Evolutionary conservation across 1,284 basidiomycete genomes (phyloP).

Genomic region (Sanghuangporus baumii): DNA sequence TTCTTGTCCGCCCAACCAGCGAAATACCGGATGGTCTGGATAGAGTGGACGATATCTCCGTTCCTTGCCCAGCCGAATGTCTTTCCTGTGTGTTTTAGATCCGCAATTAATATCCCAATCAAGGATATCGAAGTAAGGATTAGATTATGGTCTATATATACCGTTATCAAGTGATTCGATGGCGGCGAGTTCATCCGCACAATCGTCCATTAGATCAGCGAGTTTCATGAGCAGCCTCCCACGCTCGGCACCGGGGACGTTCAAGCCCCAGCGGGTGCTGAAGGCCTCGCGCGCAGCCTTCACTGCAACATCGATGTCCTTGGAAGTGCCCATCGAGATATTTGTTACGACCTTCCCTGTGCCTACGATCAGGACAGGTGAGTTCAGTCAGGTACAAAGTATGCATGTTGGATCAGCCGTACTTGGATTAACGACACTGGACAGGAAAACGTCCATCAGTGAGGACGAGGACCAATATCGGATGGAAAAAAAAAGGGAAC

Average conservation of each 20-base stretch:
- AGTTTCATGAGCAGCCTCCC: constrained; percentile 66
- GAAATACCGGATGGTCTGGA: constrained; percentile 68
- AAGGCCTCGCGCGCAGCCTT: constrained; percentile 74
- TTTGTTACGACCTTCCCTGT: constrained; percentile 67
- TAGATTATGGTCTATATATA: background rate
- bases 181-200: constrained; percentile 69
- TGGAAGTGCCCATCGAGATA: constrained; percentile 60
- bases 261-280: constrained; percentile 70
- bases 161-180: constrained; percentile 78
- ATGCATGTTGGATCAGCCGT: constrained; percentile 15
- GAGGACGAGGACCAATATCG: background rate
- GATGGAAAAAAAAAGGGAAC: constrained; percentile 30
- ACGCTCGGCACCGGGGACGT: constrained; percentile 55
- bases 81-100: constrained; percentile 43
- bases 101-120: background rate
- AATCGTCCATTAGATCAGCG: constrained; percentile 66
- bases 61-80: constrained; percentile 70
- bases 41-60: constrained; percentile 68
- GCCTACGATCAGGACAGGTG: constrained; percentile 29
- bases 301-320: constrained; percentile 77
- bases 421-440: constrained; percentile 66
- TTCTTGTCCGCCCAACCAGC: constrained; percentile 87
- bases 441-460: background rate
- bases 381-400: background rate
- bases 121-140: background rate